Percentiles rank a stretch among this genome's conserved stretches.
These are phyloP conservation scores for Coemansia sp. DNA, from an alignment of 192 early-diverging fungal species.

Conservation along the genomic window DNA sequence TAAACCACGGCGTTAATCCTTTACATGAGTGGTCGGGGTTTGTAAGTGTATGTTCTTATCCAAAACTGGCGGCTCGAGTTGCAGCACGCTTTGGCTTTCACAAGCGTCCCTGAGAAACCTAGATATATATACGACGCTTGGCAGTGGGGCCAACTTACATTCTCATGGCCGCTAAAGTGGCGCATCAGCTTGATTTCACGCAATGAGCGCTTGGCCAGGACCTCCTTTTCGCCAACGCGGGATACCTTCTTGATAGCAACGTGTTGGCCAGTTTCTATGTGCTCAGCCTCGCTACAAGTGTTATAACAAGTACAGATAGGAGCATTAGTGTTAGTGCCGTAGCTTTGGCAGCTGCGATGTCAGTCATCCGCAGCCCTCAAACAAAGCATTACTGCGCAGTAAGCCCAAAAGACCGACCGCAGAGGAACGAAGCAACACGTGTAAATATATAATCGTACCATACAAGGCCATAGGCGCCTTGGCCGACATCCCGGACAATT, in stretches of 20 bases:
- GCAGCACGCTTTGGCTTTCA: background rate
- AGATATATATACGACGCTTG: background rate
- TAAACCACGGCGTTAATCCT: too few relatives aligned
- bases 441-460: slow-evolving; percentile 53
- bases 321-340: background rate
- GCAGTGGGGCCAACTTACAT: slow-evolving; percentile 45
- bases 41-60: background rate
- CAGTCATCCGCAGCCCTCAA: too few relatives aligned
- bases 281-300: slow-evolving; percentile 71
- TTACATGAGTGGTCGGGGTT: too few relatives aligned
- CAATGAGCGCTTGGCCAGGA: slow-evolving; percentile 84
- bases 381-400: too few relatives aligned
- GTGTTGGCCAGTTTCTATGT: slow-evolving; percentile 73
- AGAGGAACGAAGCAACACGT: background rate
- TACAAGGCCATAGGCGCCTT: slow-evolving; percentile 87
- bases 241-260: slow-evolving; percentile 94
- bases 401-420: too few relatives aligned
- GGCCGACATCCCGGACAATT: slow-evolving; percentile 78
- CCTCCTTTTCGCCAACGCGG: slow-evolving; percentile 78
- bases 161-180: slow-evolving; percentile 93
- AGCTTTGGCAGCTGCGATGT: background rate
- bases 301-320: background rate
- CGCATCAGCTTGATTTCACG: slow-evolving; percentile 90
- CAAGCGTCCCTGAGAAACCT: background rate
- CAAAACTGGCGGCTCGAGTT: background rate